These are phyloP conservation scores for Pyrenophora graminea DNA, from an alignment of 2,329 filamentous ascomycete species.

Conservation along the genomic window DNA sequence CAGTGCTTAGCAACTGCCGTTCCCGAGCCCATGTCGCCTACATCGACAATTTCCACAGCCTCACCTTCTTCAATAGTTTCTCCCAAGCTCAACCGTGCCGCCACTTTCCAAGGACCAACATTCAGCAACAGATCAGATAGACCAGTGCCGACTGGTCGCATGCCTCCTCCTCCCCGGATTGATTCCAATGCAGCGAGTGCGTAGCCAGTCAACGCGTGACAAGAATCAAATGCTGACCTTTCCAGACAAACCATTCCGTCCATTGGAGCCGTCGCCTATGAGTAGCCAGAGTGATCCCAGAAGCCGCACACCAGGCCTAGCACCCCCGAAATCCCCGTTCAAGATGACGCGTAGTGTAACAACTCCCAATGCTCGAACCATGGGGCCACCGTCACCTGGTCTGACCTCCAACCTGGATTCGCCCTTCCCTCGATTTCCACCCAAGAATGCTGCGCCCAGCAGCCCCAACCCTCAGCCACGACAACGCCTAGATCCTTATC, in stretches of 20 bases:
- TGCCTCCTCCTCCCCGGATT: constrained; percentile 58
- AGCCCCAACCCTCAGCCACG: constrained; percentile 26
- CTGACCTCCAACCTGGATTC: constrained; percentile 51
- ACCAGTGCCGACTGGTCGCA: constrained; percentile 50
- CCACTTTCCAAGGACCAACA: constrained; percentile 35
- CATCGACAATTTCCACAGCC: constrained; percentile 11
- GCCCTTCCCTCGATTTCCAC: constrained; percentile 60
- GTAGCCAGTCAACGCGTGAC: constrained; percentile 30
- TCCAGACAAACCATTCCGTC: constrained; percentile 44
- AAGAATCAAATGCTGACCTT: constrained; percentile 18
- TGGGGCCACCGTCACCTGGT: constrained; percentile 40
- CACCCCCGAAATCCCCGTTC: constrained; percentile 31
- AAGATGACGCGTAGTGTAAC: constrained; percentile 43
- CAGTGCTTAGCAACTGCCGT: constrained; percentile 21
- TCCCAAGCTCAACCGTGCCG: constrained; percentile 40
- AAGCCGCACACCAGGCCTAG: constrained; percentile 30
- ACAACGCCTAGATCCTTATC: constrained; percentile 33
- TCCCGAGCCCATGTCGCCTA: constrained; percentile 16
- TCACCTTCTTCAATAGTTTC: constrained; percentile 10
- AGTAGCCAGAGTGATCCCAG: constrained; percentile 34
- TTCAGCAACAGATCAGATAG: constrained; percentile 34
- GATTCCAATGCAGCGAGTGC: constrained; percentile 63
- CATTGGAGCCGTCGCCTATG: constrained; percentile 33
- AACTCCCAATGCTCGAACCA: constrained; percentile 41
- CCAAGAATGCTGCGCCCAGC: constrained; percentile 38